Evolutionary conservation across 108 stramenopile genomes (phyloP), one percentile per base, ranked within the genome.

Genomic region (Cyclotella atomus): DNA sequence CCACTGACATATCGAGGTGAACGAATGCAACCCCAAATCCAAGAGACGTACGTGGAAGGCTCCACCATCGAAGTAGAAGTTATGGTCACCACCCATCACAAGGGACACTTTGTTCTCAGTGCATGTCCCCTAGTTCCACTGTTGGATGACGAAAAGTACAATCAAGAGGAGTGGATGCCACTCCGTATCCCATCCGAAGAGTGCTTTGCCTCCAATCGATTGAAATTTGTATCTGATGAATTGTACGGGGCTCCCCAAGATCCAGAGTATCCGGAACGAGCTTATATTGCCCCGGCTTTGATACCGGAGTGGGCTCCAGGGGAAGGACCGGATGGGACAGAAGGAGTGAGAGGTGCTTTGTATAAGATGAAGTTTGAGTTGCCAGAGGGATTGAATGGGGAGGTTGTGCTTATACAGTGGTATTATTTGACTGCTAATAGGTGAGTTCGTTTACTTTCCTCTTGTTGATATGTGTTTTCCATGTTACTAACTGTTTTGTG

Each of bases 371-470:
- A 73, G 24, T 68, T 78, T 19, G 67, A 81, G 30, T 33, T 91
- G 16, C 91, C 88, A 4, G 34, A 54, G 7, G 66, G 76, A 30
- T 43, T 89, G 25, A 12, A 30, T 32, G 86, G 91, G 14, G 85
- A 88, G 24, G 53, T 79, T 25, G 83, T 87, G n/a, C 45, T 89
- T 34, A 47, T 86, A 28, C 87, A 89, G 63, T 91, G 91, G 91
- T 73, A 70, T 47, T 91, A 89, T 69, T 47, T 84, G 23, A 91
- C 88, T 14, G 91, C 88, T n/a, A 91, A 91, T 71, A 71, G 70
- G 60, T 61, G 7, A 38, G 60, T 61, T 29, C 27, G 12, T 30
- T 5, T 57, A 1, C 12, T 52, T 52, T n/a, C 20, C 24, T 52
- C 21, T 52, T 9, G 6, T 41, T 41, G 12, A 41, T 41, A 9